Conservation (phyloP, 1,284 basidiomycete genomes). For the Marasmius oreades region DNA sequence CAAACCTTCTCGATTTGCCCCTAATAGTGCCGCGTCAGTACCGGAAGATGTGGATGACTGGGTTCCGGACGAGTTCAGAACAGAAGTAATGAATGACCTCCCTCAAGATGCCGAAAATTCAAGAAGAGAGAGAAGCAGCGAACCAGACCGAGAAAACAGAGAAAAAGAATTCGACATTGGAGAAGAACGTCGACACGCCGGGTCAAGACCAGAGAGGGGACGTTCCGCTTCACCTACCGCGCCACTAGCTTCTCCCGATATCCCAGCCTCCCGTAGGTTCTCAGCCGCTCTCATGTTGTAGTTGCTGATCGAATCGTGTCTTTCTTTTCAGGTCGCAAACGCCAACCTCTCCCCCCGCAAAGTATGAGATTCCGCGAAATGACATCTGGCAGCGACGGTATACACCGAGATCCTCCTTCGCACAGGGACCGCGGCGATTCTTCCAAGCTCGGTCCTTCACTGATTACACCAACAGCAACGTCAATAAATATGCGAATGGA, state of each 20-base stretch:
- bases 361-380: slow-evolving; percentile 26
- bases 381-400: not conserved
- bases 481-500: not conserved
- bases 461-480: not conserved
- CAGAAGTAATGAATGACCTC: not conserved
- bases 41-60: not conserved
- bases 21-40: not conserved
- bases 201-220: not conserved
- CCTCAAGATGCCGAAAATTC: not conserved
- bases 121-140: not conserved
- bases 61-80: slow-evolving; percentile 1
- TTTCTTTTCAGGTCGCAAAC: not conserved
- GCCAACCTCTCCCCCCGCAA: slow-evolving; percentile 26
- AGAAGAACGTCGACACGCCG: not conserved
- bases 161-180: not conserved
- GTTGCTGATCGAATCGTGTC: not conserved
- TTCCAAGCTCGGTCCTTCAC: not conserved
- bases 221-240: not conserved
- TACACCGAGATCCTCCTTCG: slow-evolving; percentile 12
- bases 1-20: slow-evolving; percentile 1
- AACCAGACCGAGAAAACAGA: not conserved
- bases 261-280: not conserved
- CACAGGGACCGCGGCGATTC: slow-evolving; percentile 3
- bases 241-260: not conserved
- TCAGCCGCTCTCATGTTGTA: not conserved